A percentile compares a stretch with the other conserved stretches of the same genome.
phyloP scores from a whole-genome alignment of 768 basidiomycete genomes.

The Tylopilus plumbeoviolaceoides region DNA sequence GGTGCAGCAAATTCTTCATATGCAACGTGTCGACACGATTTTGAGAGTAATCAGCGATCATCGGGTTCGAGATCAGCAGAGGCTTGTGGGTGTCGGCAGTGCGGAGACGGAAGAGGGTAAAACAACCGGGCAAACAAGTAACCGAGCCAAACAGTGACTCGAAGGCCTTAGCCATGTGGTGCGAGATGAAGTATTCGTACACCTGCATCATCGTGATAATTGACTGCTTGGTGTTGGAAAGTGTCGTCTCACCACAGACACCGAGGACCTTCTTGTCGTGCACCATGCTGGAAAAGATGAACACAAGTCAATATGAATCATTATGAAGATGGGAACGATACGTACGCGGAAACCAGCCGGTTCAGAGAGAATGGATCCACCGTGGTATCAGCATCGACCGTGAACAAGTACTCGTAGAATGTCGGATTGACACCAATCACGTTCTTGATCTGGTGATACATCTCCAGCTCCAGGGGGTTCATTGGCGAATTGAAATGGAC shows the following conservation, averaged over 20 bases:
- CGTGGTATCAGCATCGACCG: slow-evolving; percentile 92
- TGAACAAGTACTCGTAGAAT: slow-evolving; percentile 96
- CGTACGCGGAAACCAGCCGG: slow-evolving; percentile 61
- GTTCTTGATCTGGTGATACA: slow-evolving; percentile 99
- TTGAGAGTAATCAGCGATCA: slow-evolving; percentile 91
- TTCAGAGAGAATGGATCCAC: slow-evolving; percentile 89
- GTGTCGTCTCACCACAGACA: slow-evolving; percentile 13
- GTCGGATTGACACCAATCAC: slow-evolving; percentile 98
- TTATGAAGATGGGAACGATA: too few species aligned
- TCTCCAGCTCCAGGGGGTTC: slow-evolving; percentile 96
- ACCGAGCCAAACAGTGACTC: too few species aligned
- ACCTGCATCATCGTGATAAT: slow-evolving; percentile 99
- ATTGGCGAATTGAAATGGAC: slow-evolving; percentile 96
- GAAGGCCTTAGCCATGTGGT: slow-evolving; percentile 95
- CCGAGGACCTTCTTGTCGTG: too few species aligned
- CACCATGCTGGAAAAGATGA: too few species aligned
- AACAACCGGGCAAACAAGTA: too few species aligned
- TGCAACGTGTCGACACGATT: slow-evolving; percentile 96
- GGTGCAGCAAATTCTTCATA: slow-evolving; percentile 96
- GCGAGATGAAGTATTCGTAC: slow-evolving; percentile 98
- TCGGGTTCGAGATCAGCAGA: slow-evolving; percentile 83
- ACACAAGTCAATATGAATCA: too few species aligned
- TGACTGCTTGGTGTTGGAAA: slow-evolving; percentile 94
- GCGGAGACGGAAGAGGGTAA: too few species aligned
- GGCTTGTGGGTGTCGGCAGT: slow-evolving; percentile 90